Evolutionary conservation across 768 basidiomycete species (phyloP).

Genomic region (Thelephora aurantiotincta): DNA sequence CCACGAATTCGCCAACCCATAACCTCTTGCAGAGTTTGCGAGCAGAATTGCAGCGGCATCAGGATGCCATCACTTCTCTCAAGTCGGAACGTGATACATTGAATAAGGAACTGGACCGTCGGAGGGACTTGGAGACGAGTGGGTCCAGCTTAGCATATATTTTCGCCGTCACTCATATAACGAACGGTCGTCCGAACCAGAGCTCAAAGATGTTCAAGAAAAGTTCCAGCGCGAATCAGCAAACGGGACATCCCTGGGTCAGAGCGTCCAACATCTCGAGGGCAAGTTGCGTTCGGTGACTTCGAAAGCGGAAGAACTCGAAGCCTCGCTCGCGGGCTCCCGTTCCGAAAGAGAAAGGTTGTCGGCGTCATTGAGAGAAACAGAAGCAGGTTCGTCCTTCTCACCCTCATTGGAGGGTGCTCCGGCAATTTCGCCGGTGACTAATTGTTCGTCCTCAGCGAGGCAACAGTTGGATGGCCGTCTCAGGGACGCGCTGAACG

Average conservation of each 20-base stretch:
- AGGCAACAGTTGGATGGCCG: not conserved
- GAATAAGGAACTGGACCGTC: not conserved
- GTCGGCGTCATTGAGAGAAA: too few relatives aligned
- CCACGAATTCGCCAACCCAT: slow-evolving; percentile 5
- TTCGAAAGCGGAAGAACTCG: not conserved
- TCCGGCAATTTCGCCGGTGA: not conserved
- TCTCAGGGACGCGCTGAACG: not conserved
- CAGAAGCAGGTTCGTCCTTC: too few relatives aligned
- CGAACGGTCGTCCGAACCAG: not conserved
- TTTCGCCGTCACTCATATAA: not conserved
- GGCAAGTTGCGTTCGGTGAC: not conserved
- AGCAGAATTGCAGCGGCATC: slow-evolving; percentile 6
- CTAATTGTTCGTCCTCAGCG: not conserved
- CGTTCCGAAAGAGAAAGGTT: too few relatives aligned
- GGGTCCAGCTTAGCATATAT: slow-evolving; percentile 5
- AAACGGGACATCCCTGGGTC: slow-evolving; percentile 25
- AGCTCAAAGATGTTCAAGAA: slow-evolving; percentile 8
- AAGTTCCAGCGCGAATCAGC: slow-evolving; percentile 21
- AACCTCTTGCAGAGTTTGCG: not conserved
- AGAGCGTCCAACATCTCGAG: slow-evolving; percentile 8
- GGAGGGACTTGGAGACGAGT: not conserved
- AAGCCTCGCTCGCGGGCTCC: too few relatives aligned
- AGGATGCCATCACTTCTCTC: slow-evolving; percentile 2
- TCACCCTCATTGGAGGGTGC: too few relatives aligned
- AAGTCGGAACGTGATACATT: slow-evolving; percentile 5